Evolutionary conservation across 78 protist species (phyloP).

Genomic region (Andalucia godoyi): DNA sequence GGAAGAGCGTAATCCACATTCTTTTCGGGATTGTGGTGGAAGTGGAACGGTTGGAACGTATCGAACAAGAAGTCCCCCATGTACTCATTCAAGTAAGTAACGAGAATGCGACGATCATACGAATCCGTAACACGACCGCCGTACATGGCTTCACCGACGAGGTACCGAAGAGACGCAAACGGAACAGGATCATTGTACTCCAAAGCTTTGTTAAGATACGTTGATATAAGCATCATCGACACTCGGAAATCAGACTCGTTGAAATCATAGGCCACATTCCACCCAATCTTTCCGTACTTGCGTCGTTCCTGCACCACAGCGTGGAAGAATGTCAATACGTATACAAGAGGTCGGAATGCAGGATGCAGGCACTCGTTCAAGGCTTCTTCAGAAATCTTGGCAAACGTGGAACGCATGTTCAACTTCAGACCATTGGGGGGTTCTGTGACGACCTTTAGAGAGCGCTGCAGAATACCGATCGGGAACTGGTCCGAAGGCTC

Average conservation of each 20-base stretch:
- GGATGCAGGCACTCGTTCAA: slow-evolving; percentile 51
- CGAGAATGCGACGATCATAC: slow-evolving; percentile 74
- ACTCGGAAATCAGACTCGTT: slow-evolving; percentile 78
- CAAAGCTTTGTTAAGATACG: slow-evolving; percentile 60
- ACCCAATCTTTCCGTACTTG: slow-evolving; percentile 87
- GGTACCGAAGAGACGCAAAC: slow-evolving; percentile 76
- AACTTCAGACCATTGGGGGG: slow-evolving; percentile 85
- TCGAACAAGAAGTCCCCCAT: slow-evolving; percentile 90
- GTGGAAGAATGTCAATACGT: slow-evolving; percentile 83
- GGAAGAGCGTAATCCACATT: slow-evolving; percentile 34
- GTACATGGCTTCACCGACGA: slow-evolving; percentile 89
- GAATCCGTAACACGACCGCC: slow-evolving; percentile 87
- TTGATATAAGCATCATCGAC: slow-evolving; percentile 34
- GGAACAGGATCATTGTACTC: slow-evolving; percentile 48
- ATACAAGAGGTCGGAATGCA: slow-evolving; percentile 69
- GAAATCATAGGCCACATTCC: slow-evolving; percentile 87
- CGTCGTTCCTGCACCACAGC: slow-evolving; percentile 90
- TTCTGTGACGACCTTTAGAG: slow-evolving; percentile 89
- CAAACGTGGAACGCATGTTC: slow-evolving; percentile 56
- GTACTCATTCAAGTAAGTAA: slow-evolving; percentile 85
- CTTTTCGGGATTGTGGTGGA: slow-evolving; percentile 33
- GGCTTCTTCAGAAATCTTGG: slow-evolving; percentile 43
- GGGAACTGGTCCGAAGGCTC: slow-evolving; percentile 83
- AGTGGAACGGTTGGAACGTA: slow-evolving; percentile 75
- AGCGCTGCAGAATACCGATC: slow-evolving; percentile 78